phyloP scores from a whole-genome alignment of 805 yeast genomes.

The Saccharomycopsis sp. region DNA sequence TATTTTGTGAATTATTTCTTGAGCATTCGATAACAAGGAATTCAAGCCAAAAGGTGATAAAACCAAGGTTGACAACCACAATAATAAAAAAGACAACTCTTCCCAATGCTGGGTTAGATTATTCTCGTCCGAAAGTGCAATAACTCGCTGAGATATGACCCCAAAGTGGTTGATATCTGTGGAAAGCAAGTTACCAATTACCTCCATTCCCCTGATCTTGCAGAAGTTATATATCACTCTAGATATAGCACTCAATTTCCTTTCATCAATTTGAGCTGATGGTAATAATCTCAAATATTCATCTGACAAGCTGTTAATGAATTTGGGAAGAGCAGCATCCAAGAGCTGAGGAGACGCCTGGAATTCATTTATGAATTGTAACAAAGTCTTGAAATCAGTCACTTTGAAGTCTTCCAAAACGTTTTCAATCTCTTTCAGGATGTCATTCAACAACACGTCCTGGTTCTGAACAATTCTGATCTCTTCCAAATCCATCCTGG shows the following conservation, averaged over 20 bases:
- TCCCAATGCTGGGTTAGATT: conserved; percentile 33
- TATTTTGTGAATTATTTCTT: conserved; percentile 26
- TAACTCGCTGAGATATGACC: too few species aligned
- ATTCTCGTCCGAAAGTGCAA: too few species aligned
- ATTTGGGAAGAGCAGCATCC: conserved; percentile 32
- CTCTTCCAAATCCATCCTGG: conserved; percentile 29
- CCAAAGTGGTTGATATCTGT: conserved; percentile 48
- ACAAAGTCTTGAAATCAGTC: conserved; percentile 17
- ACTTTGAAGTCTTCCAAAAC: too few species aligned
- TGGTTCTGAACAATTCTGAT: conserved; percentile 27
- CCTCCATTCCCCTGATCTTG: conserved; percentile 59
- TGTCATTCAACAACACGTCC: conserved; percentile 21
- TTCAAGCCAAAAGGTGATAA: conserved; percentile 66
- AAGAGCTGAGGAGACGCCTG: conserved; percentile 46
- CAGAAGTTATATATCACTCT: conserved; percentile 48
- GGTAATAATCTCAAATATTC: not conserved
- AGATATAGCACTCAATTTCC: conserved; percentile 21
- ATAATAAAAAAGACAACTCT: conserved; percentile 39
- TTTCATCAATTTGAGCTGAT: not conserved
- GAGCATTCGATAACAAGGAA: conserved; percentile 26
- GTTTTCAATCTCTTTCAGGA: conserved; percentile 5
- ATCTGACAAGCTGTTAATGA: conserved; percentile 28
- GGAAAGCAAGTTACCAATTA: conserved; percentile 47
- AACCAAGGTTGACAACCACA: conserved; percentile 66
- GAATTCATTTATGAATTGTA: conserved; percentile 36